Conservation (phyloP, 345 rosid species). For the Brassica rapa region DNA sequence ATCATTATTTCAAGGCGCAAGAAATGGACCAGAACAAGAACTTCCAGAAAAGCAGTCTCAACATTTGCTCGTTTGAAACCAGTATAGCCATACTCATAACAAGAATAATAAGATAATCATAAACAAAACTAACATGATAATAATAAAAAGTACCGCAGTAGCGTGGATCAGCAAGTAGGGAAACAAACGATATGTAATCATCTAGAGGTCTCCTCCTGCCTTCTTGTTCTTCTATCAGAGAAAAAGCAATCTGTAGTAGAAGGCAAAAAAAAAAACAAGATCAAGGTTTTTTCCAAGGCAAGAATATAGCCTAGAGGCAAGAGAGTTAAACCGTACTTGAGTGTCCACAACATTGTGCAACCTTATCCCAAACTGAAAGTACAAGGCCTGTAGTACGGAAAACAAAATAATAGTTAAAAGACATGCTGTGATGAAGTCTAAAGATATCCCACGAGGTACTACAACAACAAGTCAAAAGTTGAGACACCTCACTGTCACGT, state of each 20-base stretch:
- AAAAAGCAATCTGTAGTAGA: conserved; percentile 71
- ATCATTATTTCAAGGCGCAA: conserved; percentile 26
- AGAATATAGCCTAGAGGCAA: conserved; percentile 1
- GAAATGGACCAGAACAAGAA: conserved; percentile 33
- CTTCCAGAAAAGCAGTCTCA: conserved; percentile 33
- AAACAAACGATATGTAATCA: conserved; percentile 91
- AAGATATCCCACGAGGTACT: conserved; percentile 20
- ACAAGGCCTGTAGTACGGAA: conserved; percentile 65
- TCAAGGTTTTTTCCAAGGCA: neutral
- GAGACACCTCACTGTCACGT: conserved; percentile 94
- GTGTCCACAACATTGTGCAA: conserved; percentile 85
- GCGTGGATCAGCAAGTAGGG: conserved; percentile 94
- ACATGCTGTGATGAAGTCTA: neutral
- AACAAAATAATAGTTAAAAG: neutral
- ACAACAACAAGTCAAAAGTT: conserved; percentile 34
- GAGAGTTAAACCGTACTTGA: conserved; percentile 54
- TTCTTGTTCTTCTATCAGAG: conserved; percentile 90
- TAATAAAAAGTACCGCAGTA: conserved; percentile 77
- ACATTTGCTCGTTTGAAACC: conserved; percentile 31
- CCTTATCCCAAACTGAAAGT: conserved; percentile 89
- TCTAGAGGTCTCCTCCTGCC: conserved; percentile 58
- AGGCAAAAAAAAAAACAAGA: neutral
- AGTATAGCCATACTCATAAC: conserved; percentile 21
- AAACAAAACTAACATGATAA: conserved; percentile 41
- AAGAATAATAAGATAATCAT: conserved; percentile 6